A percentile compares a stretch with the other conserved stretches of the same genome.
These are phyloP conservation scores for Edaphochlamys debaryana DNA, from an alignment of 139 green algal species.

Conservation along the genomic window DNA sequence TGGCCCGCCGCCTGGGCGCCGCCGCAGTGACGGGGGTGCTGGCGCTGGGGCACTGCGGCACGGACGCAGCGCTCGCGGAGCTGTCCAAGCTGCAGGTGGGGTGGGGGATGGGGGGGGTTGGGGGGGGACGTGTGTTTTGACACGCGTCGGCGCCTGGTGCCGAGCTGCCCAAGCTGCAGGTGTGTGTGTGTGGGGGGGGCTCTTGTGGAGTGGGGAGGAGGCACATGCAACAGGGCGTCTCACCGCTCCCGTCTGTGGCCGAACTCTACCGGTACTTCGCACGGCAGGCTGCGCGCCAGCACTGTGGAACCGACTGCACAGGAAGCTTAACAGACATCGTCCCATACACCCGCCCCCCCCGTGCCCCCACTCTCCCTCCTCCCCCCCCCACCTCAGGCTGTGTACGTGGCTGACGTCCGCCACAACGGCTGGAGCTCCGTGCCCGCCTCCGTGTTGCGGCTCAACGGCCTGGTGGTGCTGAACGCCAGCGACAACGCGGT, in stretches of 20 bases:
- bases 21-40: conserved; percentile 34
- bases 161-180: neutral
- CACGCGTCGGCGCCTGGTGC: neutral
- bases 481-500: conserved; percentile 57
- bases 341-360: too few relatives aligned
- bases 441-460: conserved; percentile 23
- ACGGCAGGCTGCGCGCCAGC: too few relatives aligned
- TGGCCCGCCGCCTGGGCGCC: conserved; percentile 14
- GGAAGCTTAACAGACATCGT: too few relatives aligned
- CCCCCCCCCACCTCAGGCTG: conserved; percentile 4
- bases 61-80: conserved; percentile 7
- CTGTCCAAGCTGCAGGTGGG: conserved; percentile 29
- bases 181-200: neutral
- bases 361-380: too few relatives aligned
- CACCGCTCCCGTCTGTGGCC: too few relatives aligned
- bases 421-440: conserved; percentile 46
- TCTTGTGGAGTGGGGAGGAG: too few relatives aligned
- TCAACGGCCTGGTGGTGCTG: conserved; percentile 54
- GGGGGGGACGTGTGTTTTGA: neutral
- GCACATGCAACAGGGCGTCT: too few relatives aligned
- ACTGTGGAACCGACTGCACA: too few relatives aligned
- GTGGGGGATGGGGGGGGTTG: neutral
- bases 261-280: too few relatives aligned
- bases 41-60: conserved; percentile 15
- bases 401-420: conserved; percentile 59